Base-by-base conservation (phyloP, 345 rosid genomes). In the Erucastrum elatum region DNA sequence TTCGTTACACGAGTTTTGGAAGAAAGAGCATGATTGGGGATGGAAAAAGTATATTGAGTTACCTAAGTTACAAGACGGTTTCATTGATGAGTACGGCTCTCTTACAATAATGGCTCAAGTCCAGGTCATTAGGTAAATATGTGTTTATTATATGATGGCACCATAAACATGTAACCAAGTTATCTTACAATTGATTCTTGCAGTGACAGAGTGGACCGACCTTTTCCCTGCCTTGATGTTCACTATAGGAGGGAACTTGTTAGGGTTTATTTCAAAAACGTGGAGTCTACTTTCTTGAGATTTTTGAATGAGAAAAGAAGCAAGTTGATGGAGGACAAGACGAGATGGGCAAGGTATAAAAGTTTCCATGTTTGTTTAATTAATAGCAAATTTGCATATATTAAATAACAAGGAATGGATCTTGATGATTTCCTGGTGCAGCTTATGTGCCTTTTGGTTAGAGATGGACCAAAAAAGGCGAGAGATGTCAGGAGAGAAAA, bases 171-270 rank as follows among this genome's bases (percentile, higher is more conserved):
- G 21, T 8, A 16, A 26, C 25, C 60, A 53, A 53, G 27, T 56
- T 58, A 58, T 25, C 67, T 68, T 51, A 31, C n/a, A 62, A 25
- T 62, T 62, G 63, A 49, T 63, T 69, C 64, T 84, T 81, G 70
- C 70, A 92, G 97, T 87, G 97, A 89, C 86, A 90, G 84, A 81
- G 86, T 92, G 75, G 98, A 94, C 63, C 86, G 90, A 44, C 98
- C 95, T 68, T 94, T 94, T 70, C 94, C 94, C 66, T 94, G 98
- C 89, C 97, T 94, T 75, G 88, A 86, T 80, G 81, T 87, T 83
- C 84, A 71, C 67, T 94, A 92, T 83, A 88, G 96, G 85, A 87
- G 91, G 82, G 98, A 94, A 83, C 94, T 94, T 85, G 90, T 89
- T 83, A 84, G 93, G 75, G 93, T 94, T 53, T 92, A 94, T 80